phyloP scores from a whole-genome alignment of 345 rosid species.

The Citrus maxima region DNA sequence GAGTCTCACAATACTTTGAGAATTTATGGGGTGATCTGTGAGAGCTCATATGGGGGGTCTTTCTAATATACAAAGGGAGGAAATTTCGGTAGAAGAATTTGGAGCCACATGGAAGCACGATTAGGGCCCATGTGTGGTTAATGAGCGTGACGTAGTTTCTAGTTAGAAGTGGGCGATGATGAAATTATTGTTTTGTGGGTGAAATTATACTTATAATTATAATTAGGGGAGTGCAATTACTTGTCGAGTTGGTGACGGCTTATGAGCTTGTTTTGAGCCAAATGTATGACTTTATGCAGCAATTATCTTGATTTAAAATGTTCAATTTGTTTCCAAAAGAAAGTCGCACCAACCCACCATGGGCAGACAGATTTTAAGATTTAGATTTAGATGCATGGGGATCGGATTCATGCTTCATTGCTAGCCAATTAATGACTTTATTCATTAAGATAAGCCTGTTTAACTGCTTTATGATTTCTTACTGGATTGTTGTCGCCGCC shows the following conservation, averaged over 20 bases:
- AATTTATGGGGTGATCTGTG: not conserved
- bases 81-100: not conserved
- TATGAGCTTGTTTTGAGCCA: constrained; percentile 1
- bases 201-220: not conserved
- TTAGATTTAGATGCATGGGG: not conserved
- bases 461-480: not conserved
- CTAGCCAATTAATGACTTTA: not conserved
- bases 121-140: constrained; percentile 2
- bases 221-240: not conserved
- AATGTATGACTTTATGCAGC: not conserved
- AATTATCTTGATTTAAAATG: not conserved
- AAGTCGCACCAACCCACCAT: not conserved
- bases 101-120: constrained; percentile 9
- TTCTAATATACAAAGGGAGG: not conserved
- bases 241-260: not conserved
- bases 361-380: not conserved
- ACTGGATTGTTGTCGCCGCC: not conserved
- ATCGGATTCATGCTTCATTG: not conserved
- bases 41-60: not conserved
- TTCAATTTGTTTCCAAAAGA: not conserved
- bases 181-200: not conserved
- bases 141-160: not conserved
- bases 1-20: not conserved
- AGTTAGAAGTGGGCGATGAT: not conserved
- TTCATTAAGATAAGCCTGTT: not conserved